Conservation (phyloP, 169 alveolate species). For the Eimeria sp. region DNA sequence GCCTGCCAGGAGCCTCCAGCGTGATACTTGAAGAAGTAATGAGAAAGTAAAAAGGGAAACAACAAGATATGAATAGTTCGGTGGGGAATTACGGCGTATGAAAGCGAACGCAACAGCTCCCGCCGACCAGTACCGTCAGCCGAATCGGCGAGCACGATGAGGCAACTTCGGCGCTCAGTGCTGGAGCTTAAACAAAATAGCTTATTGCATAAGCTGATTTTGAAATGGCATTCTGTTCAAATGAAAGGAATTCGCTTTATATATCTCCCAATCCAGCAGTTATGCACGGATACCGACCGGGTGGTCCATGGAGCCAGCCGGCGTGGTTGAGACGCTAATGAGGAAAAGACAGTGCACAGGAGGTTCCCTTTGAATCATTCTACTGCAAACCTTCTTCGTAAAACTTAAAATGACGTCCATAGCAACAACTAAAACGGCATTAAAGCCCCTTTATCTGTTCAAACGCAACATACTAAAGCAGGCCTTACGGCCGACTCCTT, state of each 20-base stretch:
- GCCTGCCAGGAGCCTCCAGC: neutral
- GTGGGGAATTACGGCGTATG: neutral
- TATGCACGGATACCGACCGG: constrained; percentile 16
- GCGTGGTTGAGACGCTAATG: constrained; percentile 26
- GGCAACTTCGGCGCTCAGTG: neutral
- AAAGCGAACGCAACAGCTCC: neutral
- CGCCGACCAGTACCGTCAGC: constrained; percentile 21
- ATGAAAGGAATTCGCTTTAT: neutral
- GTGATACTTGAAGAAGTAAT: neutral
- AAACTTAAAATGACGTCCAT: neutral
- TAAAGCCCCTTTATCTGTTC: neutral
- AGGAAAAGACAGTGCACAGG: neutral
- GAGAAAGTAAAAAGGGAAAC: neutral
- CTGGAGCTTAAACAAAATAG: neutral
- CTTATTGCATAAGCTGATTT: neutral
- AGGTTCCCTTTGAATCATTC: neutral
- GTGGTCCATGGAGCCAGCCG: constrained; percentile 52
- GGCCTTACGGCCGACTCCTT: constrained; percentile 28
- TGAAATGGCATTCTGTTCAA: neutral
- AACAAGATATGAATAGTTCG: neutral
- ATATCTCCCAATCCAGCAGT: neutral
- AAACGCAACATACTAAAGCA: neutral
- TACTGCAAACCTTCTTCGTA: neutral
- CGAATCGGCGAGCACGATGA: constrained; percentile 68
- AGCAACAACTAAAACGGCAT: neutral